Percentiles rank a stretch among this genome's conserved stretches.
Evolutionary conservation across 169 alveolate genomes (phyloP).

Genomic region (Perkinsus chesapeaki): DNA sequence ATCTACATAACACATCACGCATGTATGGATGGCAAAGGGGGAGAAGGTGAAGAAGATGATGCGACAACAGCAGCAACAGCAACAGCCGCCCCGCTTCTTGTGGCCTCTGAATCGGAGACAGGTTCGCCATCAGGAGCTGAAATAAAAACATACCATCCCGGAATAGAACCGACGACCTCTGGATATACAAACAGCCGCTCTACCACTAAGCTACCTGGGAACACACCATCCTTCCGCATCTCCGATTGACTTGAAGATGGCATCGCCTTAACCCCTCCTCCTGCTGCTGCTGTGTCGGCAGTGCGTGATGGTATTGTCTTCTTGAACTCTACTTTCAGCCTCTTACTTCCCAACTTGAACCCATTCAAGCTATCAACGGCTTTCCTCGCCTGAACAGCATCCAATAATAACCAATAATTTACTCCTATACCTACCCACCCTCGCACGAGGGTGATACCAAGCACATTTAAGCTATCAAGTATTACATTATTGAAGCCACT

Average conservation of each 20-base stretch:
- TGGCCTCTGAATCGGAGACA: too few relatives aligned
- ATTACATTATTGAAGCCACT: too few relatives aligned
- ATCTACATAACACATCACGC: too few relatives aligned
- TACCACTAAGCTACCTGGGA: not conserved
- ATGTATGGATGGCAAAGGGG: too few relatives aligned
- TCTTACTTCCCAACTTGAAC: not conserved
- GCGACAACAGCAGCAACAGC: too few relatives aligned
- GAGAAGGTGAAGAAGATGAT: too few relatives aligned
- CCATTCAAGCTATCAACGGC: not conserved
- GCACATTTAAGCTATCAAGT: not conserved
- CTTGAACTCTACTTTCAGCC: not conserved
- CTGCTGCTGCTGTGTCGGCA: not conserved
- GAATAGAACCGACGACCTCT: not conserved
- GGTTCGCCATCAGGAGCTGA: too few relatives aligned
- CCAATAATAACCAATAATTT: not conserved
- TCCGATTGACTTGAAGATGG: too few relatives aligned
- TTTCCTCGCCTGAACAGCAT: not conserved
- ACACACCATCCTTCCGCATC: too few relatives aligned
- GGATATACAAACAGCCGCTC: not conserved
- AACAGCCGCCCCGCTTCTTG: too few relatives aligned
- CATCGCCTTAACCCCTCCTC: not conserved
- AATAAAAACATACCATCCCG: too few relatives aligned
- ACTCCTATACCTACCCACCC: not conserved
- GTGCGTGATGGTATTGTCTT: not conserved
- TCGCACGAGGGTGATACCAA: not conserved